These are phyloP conservation scores for Candolleomyces eurysporus DNA, from an alignment of 768 basidiomycete genomes.

Conservation along the genomic window DNA sequence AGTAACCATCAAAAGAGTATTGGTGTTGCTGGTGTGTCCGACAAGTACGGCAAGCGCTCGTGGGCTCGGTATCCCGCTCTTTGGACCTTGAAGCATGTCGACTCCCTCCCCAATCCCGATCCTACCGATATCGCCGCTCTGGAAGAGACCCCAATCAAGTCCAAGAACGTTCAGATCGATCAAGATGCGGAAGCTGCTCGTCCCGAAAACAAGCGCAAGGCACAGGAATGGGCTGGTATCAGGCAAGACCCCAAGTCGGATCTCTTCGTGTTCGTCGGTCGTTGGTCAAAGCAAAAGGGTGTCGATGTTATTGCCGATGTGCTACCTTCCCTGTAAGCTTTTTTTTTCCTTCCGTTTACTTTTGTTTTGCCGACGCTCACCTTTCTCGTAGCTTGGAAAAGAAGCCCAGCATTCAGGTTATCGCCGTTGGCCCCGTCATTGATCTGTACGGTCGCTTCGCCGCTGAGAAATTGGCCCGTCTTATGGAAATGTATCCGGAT, in stretches of 20 bases:
- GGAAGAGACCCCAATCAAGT: constrained; percentile 70
- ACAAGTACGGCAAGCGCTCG: constrained; percentile 95
- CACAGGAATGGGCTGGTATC: constrained; percentile 94
- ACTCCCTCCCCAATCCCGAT: constrained; percentile 93
- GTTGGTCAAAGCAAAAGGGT: constrained; percentile 98
- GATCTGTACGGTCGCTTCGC: constrained; percentile 95
- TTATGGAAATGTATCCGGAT: constrained; percentile 95
- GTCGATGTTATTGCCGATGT: constrained; percentile 97
- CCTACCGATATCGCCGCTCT: constrained; percentile 93
- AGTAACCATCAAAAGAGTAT: constrained; percentile 89
- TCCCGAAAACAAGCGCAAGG: constrained; percentile 87
- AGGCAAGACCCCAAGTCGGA: constrained; percentile 88
- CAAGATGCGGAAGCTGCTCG: constrained; percentile 82
- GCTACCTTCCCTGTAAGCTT: constrained; percentile 79
- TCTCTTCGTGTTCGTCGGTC: constrained; percentile 93
- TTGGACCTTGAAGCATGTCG: constrained; percentile 94
- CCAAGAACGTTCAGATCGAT: constrained; percentile 77
- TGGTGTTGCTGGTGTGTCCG: constrained; percentile 95
- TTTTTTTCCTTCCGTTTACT: background rate
- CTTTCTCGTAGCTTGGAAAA: constrained; percentile 66
- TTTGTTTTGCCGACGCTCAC: constrained; percentile 8
- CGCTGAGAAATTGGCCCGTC: constrained; percentile 86
- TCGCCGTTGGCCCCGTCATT: constrained; percentile 91
- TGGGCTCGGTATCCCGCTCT: constrained; percentile 97
- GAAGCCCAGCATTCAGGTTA: constrained; percentile 79